Evolutionary conservation across 768 basidiomycete genomes (phyloP), one percentile per base, ranked within the genome.

Genomic region (Bullera alba): DNA sequence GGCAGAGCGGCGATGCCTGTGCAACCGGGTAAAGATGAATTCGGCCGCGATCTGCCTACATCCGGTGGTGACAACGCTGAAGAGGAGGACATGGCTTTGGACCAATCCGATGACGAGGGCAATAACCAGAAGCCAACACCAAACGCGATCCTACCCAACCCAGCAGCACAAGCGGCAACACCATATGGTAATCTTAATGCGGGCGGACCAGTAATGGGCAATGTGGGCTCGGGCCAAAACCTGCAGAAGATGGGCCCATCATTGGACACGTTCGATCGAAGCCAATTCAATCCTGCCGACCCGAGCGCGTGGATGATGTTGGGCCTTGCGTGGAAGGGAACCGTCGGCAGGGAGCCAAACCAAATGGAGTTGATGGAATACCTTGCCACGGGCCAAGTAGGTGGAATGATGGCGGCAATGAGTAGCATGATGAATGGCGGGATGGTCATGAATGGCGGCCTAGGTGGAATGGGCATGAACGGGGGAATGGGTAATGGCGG

Each of bases 291-390:
- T 35, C 63, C 63, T 4, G 46, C 57, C 27, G 48, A 47, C 14
- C 61, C 66, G 12, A 55, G 42, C 1, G 30, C 44, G 2, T 68
- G 66, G 66, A 23, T 44, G 0, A 43, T 39, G 2, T 44, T 68
- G 4, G 63, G 49, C 5, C 10, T 44, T 15, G 63, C 61, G 17
- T 68, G 62, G 59, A 50, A 55, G 46, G 50, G 45, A n/a, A 47
- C 56, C 7, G 55, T 46, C 39, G 66, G 66, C 8, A 49, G 48
- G 12, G 57, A 63, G 21, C 56, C 66, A 26, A 50, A 61, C 46
- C 66, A 68, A 43, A 54, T 68, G 49, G 60, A 58, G 38, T 49
- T 68, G 48, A 65, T 68, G 60, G 36, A 50, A 46, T 65, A 56
- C 30, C 42, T 68, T 28, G 49, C 56, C 36, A 51, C 42, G 19